A percentile compares a stretch with the other conserved stretches of the same genome.
Conservation (phyloP, 176 grass and related monocot species). For the Carex myosuroides region DNA sequence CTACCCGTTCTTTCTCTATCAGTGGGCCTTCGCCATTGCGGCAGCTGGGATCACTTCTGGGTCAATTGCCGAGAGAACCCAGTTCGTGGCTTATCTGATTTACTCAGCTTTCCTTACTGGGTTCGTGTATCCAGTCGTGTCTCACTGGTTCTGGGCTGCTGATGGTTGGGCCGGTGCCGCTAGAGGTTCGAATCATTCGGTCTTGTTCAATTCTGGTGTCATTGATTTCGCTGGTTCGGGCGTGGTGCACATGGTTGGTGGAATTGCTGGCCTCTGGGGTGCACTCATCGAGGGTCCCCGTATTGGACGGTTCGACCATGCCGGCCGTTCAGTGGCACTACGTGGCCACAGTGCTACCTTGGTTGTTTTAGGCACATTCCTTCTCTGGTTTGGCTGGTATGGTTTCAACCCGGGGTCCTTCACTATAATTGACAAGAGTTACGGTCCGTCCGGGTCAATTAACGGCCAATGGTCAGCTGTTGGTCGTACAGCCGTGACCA, state of each 20-base stretch:
- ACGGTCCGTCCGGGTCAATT: conserved; percentile 53
- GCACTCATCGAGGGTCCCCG: conserved; percentile 86
- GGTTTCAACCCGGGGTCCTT: conserved; percentile 94
- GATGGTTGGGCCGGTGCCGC: conserved; percentile 72
- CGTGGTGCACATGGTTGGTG: conserved; percentile 92
- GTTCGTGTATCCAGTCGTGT: conserved; percentile 80
- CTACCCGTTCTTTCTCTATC: conserved; percentile 80
- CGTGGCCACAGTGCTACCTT: conserved; percentile 85
- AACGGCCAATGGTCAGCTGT: conserved; percentile 90
- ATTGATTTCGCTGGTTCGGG: conserved; percentile 97
- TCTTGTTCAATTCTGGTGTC: conserved; percentile 75
- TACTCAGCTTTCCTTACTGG: conserved; percentile 95
- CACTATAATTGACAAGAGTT: conserved; percentile 61
- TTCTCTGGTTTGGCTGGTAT: conserved; percentile 96
- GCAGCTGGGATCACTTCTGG: conserved; percentile 96
- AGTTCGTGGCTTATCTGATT: conserved; percentile 89
- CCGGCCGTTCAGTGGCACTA: conserved; percentile 64
- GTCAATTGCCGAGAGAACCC: conserved; percentile 83
- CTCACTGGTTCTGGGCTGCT: conserved; percentile 85
- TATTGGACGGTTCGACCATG: conserved; percentile 67
- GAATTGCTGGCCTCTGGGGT: conserved; percentile 86
- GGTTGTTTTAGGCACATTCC: conserved; percentile 83
- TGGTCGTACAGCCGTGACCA: conserved; percentile 88
- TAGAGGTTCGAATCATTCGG: conserved; percentile 28
- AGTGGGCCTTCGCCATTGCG: conserved; percentile 99